phyloP scores from a whole-genome alignment of 768 basidiomycete genomes.

The Podaxis sp. region DNA sequence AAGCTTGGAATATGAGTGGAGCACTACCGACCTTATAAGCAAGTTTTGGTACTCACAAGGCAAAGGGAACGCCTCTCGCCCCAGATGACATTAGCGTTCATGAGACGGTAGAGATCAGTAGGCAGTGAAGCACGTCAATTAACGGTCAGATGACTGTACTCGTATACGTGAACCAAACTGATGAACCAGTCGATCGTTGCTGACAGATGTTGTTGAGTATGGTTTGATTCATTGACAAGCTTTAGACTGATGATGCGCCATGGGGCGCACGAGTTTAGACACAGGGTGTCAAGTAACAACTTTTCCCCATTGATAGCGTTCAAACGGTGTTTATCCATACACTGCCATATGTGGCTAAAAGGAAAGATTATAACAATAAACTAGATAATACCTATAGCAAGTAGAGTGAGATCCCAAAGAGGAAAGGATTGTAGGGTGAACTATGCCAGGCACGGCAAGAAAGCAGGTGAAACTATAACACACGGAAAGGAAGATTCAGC shows the following conservation, averaged over 20 bases:
- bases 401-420: background rate
- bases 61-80: constrained; percentile 34
- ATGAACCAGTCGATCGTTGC: too few species aligned
- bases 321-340: constrained; percentile 11
- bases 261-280: too few species aligned
- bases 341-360: constrained; percentile 1
- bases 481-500: background rate
- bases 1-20: constrained; percentile 34
- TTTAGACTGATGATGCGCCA: too few species aligned
- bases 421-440: background rate
- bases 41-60: constrained; percentile 37
- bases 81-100: constrained; percentile 11
- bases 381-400: constrained; percentile 16
- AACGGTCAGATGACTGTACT: too few species aligned
- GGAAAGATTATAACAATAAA: constrained; percentile 13
- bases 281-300: background rate
- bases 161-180: too few species aligned
- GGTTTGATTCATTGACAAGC: too few species aligned
- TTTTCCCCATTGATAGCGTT: constrained; percentile 1
- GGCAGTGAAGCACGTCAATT: too few species aligned
- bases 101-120: too few species aligned
- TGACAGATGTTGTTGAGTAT: too few species aligned
- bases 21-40: background rate
- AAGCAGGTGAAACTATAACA: background rate
- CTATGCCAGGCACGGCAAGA: background rate